These are phyloP conservation scores for Phytophthora agathidicida DNA, from an alignment of 352 stramenopile genomes.

Conservation along the genomic window DNA sequence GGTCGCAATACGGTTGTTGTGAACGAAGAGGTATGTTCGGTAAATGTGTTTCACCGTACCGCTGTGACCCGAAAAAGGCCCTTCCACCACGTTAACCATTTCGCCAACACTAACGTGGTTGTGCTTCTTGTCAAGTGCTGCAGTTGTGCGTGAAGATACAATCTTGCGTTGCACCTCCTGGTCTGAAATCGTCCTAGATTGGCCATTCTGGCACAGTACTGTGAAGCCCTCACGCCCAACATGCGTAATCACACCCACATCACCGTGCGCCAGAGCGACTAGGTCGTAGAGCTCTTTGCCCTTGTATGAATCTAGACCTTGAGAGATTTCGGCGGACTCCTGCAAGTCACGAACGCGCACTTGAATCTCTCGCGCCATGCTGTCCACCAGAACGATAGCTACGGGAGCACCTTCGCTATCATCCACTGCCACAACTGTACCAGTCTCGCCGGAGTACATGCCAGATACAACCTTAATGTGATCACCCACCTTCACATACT, in stretches of 20 bases:
- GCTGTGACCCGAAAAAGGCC: slow-evolving; percentile 78
- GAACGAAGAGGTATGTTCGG: slow-evolving; percentile 87
- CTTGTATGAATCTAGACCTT: slow-evolving; percentile 90
- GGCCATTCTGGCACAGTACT: slow-evolving; percentile 86
- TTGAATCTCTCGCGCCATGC: slow-evolving; percentile 91
- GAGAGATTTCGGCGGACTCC: slow-evolving; percentile 89
- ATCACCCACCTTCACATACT: slow-evolving; percentile 92
- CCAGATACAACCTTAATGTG: slow-evolving; percentile 93
- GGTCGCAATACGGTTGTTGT: slow-evolving; percentile 91
- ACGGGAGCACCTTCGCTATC: slow-evolving; percentile 83
- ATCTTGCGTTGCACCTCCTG: slow-evolving; percentile 92
- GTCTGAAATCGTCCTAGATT: slow-evolving; percentile 84
- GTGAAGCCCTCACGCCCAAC: slow-evolving; percentile 89
- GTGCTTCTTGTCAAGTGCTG: slow-evolving; percentile 88
- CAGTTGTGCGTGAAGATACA: slow-evolving; percentile 79
- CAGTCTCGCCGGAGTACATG: slow-evolving; percentile 89
- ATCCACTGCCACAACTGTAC: slow-evolving; percentile 89
- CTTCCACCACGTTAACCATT: slow-evolving; percentile 91
- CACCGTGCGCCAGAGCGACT: slow-evolving; percentile 83
- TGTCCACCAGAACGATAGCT: slow-evolving; percentile 90
- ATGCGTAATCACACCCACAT: slow-evolving; percentile 92
- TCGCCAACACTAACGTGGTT: slow-evolving; percentile 91
- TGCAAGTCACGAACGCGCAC: slow-evolving; percentile 90
- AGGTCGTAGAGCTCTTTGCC: slow-evolving; percentile 92
- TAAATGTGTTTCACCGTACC: slow-evolving; percentile 94